Conservation (phyloP, 805 yeast genomes). For the Starmerella apicola region DNA sequence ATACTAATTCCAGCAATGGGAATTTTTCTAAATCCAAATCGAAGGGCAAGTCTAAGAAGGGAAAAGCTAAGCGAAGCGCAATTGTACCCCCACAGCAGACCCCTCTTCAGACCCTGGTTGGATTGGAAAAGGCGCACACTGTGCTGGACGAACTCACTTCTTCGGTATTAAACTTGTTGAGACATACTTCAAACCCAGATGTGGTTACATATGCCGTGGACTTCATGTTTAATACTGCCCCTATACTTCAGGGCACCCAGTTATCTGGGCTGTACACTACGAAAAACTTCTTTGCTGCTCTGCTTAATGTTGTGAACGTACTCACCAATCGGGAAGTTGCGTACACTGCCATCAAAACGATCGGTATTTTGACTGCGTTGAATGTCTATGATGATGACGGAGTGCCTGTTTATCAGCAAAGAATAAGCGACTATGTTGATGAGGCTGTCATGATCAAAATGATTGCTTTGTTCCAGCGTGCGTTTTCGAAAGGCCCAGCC, state of each 20-base stretch:
- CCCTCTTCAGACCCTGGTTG: conserved; percentile 26
- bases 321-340: conserved; percentile 22
- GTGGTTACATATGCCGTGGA: conserved; percentile 9
- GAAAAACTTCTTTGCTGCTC: conserved; percentile 29
- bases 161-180: conserved; percentile 22
- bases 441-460: conserved; percentile 27
- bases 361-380: conserved; percentile 30
- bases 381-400: conserved; percentile 25
- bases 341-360: conserved; percentile 26
- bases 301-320: conserved; percentile 25
- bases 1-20: too few species aligned
- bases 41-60: too few species aligned
- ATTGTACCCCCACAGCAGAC: too few species aligned
- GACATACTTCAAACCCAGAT: conserved; percentile 9
- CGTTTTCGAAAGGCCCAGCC: conserved; percentile 6
- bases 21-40: too few species aligned
- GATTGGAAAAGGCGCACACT: conserved; percentile 26
- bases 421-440: conserved; percentile 31
- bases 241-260: conserved; percentile 26
- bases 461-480: conserved; percentile 22
- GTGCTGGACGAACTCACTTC: conserved; percentile 24
- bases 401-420: conserved; percentile 27
- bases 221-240: conserved; percentile 23
- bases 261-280: conserved; percentile 27
- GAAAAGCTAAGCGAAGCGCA: too few species aligned